Base-by-base conservation (phyloP, 257 asterid species). In the Solanum chilense region DNA sequence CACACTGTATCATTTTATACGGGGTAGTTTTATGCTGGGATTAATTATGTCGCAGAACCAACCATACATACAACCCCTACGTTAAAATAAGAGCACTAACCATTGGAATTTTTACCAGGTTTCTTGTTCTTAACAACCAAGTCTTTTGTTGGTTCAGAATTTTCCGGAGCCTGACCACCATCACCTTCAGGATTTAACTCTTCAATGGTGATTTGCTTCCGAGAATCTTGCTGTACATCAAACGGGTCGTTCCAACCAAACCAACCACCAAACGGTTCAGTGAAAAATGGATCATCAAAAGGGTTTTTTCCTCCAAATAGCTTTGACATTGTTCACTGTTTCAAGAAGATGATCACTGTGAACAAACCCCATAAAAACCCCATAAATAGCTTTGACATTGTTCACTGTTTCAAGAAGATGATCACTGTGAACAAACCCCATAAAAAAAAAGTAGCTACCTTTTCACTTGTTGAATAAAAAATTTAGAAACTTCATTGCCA, bases 251-350 rank as follows among this genome's bases (percentile, higher is more conserved):
- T 91, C 88, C 90, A 93, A 52, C 33, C 89, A 39, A 62, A 90
- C 88, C 90, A 93, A 52, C 33, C 89, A 39, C 92, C 91, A 88
- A 92, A 92, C 82, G 96, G 94, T 41, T 89, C 93, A 71, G 93
- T 91, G 86, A 94, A 95, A 68, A 96, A 95, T 0, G 98, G 98
- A 81, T 95, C 93, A 86, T 96, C 97, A 86, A 96, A 95, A 10
- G 97, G 97, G 88, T 88, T 89, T 49, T 93, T 93, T 82, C 98
- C 98, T 82, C 98, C 98, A 92, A 95, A 94, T 75, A 94, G 92
- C 81, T 89, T 88, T 56, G 90, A 90, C 98, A 95, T 94, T 86
- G 37, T 85, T 68, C 85, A 11, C 69, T 81, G 69, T 81, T 70
- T 49, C 69, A 49, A 81, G 45, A 81, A 81, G 25, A 81, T 14